These are phyloP conservation scores for Penstemon davidsonii DNA, from an alignment of 257 asterid genomes.

Conservation along the genomic window DNA sequence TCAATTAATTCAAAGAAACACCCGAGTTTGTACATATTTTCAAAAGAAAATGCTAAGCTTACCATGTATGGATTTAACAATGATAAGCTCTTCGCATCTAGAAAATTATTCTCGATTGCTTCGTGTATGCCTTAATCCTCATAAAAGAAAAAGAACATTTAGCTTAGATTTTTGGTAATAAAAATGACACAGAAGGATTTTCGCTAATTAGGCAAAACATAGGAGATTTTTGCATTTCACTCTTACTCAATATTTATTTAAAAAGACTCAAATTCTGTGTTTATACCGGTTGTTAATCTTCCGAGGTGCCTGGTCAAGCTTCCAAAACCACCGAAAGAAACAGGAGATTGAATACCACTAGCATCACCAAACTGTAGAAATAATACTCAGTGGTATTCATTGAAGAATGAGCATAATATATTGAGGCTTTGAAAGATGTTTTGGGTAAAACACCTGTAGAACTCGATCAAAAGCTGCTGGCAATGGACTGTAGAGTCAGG, in stretches of 20 bases:
- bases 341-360: slow-evolving; percentile 98
- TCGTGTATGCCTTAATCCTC: slow-evolving; percentile 69
- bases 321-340: slow-evolving; percentile 97
- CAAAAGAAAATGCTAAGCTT: slow-evolving; percentile 18
- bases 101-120: slow-evolving; percentile 64
- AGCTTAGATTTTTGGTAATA: slow-evolving; percentile 6
- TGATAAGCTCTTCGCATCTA: slow-evolving; percentile 73
- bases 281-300: slow-evolving; percentile 73
- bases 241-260: no score
- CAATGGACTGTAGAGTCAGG: slow-evolving; percentile 63
- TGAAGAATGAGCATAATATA: slow-evolving; percentile 28
- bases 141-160: slow-evolving; percentile 19
- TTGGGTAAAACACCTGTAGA: slow-evolving; percentile 59
- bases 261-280: no score
- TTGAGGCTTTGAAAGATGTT: slow-evolving; percentile 24
- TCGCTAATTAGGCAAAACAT: no score
- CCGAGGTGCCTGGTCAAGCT: slow-evolving; percentile 95
- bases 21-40: background rate
- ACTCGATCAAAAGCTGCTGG: slow-evolving; percentile 84
- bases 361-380: slow-evolving; percentile 93
- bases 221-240: background rate
- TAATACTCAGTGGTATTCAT: slow-evolving; percentile 29
- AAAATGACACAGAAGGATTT: no score
- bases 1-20: slow-evolving; percentile 20
- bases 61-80: slow-evolving; percentile 92